These are phyloP conservation scores for Zygoascus tannicola DNA, from an alignment of 805 yeast genomes.

Conservation along the genomic window DNA sequence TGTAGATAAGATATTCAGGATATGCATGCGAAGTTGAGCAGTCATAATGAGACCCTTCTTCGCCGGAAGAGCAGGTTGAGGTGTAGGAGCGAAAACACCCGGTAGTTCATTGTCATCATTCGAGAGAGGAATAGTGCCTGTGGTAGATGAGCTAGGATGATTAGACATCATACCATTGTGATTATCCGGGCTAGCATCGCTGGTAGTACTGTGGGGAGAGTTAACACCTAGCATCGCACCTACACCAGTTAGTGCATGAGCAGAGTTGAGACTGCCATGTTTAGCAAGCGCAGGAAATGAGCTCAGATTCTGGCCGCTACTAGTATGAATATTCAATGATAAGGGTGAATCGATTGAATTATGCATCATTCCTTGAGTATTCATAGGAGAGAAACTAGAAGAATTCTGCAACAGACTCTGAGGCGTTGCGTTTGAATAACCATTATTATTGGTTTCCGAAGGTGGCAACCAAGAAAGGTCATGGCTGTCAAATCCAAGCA, in stretches of 20 bases:
- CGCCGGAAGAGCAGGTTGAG: not conserved
- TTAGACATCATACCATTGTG: not conserved
- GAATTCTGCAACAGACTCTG: constrained; percentile 7
- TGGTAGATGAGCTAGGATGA: constrained; percentile 1
- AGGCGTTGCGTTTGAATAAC: constrained; percentile 5
- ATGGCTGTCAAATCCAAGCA: constrained; percentile 8
- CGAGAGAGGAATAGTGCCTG: not conserved
- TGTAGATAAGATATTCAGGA: constrained; percentile 22
- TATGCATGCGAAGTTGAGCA: constrained; percentile 22
- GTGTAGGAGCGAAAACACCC: not conserved
- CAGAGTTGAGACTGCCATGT: not conserved
- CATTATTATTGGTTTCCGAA: constrained; percentile 1
- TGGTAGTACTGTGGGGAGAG: constrained; percentile 2
- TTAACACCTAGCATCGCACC: not conserved
- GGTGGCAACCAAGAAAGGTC: constrained; percentile 19
- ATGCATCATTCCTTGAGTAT: constrained; percentile 4
- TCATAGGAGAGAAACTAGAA: constrained; percentile 9
- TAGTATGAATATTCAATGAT: constrained; percentile 2
- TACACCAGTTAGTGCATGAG: not conserved
- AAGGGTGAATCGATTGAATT: constrained; percentile 7
- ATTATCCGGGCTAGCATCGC: constrained; percentile 2
- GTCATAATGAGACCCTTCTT: constrained; percentile 17
- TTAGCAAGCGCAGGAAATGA: not conserved
- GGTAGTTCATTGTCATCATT: not conserved
- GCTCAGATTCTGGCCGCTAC: not conserved